Conservation (phyloP, 140 eudicot species). For the Anethum foeniculum region DNA sequence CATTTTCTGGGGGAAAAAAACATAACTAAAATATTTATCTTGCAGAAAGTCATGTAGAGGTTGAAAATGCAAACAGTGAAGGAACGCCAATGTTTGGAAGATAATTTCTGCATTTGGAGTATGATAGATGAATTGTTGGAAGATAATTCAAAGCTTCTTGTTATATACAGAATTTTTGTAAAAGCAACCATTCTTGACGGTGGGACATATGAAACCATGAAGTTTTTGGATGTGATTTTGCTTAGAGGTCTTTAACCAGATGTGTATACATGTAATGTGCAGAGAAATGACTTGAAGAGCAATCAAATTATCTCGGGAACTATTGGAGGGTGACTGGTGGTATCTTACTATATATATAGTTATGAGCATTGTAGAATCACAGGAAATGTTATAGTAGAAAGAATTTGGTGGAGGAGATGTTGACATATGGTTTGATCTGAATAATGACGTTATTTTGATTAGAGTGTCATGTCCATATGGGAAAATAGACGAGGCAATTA, state of each 20-base stretch:
- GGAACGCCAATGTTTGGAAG: no score
- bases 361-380: constrained; percentile 50
- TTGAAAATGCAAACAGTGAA: no score
- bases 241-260: constrained; percentile 54
- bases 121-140: constrained; percentile 43
- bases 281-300: constrained; percentile 51
- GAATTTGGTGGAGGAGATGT: no score
- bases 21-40: no score
- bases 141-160: constrained; percentile 52
- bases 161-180: constrained; percentile 63
- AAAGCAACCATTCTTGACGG: constrained; percentile 58
- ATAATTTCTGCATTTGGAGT: no score
- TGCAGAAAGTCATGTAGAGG: no score
- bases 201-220: constrained; percentile 53
- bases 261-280: constrained; percentile 64
- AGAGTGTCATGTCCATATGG: no score
- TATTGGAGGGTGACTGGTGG: constrained; percentile 31
- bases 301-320: constrained; percentile 36
- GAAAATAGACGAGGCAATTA: no score
- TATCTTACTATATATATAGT: constrained; percentile 46
- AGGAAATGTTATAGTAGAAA: constrained; percentile 13
- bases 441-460: no score
- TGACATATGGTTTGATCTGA: no score
- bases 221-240: constrained; percentile 61
- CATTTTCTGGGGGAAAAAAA: no score